These are phyloP conservation scores for Citrus cavaleriei DNA, from an alignment of 345 rosid genomes.

Conservation along the genomic window DNA sequence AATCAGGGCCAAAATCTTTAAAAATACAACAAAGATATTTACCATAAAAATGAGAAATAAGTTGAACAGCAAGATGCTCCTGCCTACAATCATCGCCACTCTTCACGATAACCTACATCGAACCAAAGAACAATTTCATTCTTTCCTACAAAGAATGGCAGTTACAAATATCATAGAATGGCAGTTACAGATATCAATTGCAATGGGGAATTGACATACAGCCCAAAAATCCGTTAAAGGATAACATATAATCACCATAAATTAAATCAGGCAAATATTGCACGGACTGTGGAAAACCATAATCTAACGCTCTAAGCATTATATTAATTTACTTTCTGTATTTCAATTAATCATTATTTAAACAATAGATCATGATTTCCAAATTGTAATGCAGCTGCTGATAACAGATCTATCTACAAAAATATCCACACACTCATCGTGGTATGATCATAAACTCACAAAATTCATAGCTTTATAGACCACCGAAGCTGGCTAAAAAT, in stretches of 20 bases:
- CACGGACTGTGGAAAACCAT: neutral
- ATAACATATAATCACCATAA: neutral
- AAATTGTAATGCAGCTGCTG: neutral
- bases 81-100: slow-evolving; percentile 99
- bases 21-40: slow-evolving; percentile 17
- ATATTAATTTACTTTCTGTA: neutral
- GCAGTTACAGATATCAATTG: neutral
- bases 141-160: neutral
- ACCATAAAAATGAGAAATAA: slow-evolving; percentile 97
- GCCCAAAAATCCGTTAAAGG: neutral
- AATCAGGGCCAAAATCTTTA: neutral
- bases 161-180: neutral
- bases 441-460: neutral
- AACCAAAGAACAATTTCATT: slow-evolving; percentile 13
- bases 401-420: neutral
- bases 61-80: slow-evolving; percentile 99
- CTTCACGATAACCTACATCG: slow-evolving; percentile 79
- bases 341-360: neutral
- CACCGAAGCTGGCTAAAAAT: neutral
- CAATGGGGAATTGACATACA: neutral
- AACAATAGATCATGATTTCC: neutral
- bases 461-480: neutral
- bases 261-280: neutral
- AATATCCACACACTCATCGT: neutral
- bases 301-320: neutral